These are phyloP conservation scores for Zoysia japonica DNA, from an alignment of 176 grass and related monocot species.

Conservation along the genomic window DNA sequence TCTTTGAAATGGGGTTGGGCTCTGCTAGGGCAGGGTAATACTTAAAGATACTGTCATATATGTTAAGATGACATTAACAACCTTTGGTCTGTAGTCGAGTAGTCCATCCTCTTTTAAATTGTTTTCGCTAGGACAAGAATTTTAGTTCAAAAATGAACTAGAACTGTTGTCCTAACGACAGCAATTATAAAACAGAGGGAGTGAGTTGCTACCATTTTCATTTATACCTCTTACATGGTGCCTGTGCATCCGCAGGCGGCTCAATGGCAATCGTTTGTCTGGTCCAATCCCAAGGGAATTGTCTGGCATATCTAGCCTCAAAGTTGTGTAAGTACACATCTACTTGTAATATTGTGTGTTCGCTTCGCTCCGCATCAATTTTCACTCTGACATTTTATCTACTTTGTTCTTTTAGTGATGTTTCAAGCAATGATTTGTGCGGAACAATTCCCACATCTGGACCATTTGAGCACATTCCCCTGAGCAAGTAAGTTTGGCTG, in stretches of 20 bases:
- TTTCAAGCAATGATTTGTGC: conserved; percentile 86
- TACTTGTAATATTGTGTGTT: conserved; percentile 19
- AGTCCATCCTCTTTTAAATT: too few relatives aligned
- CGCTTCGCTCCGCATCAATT: neutral
- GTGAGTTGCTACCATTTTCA: neutral
- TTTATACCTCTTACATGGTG: conserved; percentile 20
- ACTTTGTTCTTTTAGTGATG: conserved; percentile 61
- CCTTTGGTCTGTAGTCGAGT: neutral
- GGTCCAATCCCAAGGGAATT: conserved; percentile 94
- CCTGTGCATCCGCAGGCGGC: conserved; percentile 58
- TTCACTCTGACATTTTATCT: conserved; percentile 22
- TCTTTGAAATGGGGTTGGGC: neutral
- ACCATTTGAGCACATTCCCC: conserved; percentile 87
- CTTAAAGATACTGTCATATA: neutral
- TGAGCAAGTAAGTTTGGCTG: conserved; percentile 84
- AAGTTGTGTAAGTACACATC: conserved; percentile 87
- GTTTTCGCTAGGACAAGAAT: too few relatives aligned
- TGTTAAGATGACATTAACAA: neutral
- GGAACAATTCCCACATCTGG: conserved; percentile 92
- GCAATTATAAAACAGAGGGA: too few relatives aligned
- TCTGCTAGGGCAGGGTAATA: neutral
- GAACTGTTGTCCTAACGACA: too few relatives aligned
- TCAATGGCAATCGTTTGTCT: conserved; percentile 84
- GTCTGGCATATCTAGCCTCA: conserved; percentile 67
- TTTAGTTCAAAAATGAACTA: too few relatives aligned